Evolutionary conservation across 1,139 yeast species (phyloP).

Genomic region (Suhomyces bokatorum): DNA sequence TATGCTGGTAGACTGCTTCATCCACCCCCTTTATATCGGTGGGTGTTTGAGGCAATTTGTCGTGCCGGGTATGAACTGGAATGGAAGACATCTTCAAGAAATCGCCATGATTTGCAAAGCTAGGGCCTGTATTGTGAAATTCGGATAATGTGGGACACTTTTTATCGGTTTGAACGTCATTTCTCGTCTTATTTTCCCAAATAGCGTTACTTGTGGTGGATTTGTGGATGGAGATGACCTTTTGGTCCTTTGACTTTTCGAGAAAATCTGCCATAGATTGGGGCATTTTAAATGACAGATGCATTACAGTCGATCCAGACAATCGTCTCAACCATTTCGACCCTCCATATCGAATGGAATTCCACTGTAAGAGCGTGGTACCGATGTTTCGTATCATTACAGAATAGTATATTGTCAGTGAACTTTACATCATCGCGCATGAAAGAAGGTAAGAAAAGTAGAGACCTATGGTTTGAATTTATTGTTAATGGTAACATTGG

Average conservation of each 20-base stretch:
- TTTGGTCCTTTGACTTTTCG: not conserved
- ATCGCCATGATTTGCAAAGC: constrained; percentile 1
- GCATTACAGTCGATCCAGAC: not conserved
- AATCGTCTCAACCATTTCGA: not conserved
- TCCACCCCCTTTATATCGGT: constrained; percentile 45
- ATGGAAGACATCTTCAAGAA: constrained; percentile 3
- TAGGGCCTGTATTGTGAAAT: not conserved
- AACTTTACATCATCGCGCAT: too few relatives aligned
- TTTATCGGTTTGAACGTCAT: not conserved
- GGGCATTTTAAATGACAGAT: not conserved
- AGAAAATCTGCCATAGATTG: not conserved
- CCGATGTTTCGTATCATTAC: too few relatives aligned
- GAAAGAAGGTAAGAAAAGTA: too few relatives aligned
- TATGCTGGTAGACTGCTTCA: constrained; percentile 21
- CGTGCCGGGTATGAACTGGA: constrained; percentile 14
- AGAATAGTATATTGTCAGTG: too few relatives aligned
- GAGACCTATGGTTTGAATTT: too few relatives aligned
- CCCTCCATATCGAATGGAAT: too few relatives aligned
- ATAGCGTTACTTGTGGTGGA: too few relatives aligned
- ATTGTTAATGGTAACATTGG: too few relatives aligned
- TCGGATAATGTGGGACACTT: not conserved
- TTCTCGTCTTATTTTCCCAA: not conserved
- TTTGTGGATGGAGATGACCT: not conserved
- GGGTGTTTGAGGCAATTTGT: constrained; percentile 26
- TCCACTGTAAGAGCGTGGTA: too few relatives aligned